A percentile compares a stretch with the other conserved stretches of the same genome.
Conservation (phyloP, 805 yeast genomes). For the Candida silvicultrix region DNA sequence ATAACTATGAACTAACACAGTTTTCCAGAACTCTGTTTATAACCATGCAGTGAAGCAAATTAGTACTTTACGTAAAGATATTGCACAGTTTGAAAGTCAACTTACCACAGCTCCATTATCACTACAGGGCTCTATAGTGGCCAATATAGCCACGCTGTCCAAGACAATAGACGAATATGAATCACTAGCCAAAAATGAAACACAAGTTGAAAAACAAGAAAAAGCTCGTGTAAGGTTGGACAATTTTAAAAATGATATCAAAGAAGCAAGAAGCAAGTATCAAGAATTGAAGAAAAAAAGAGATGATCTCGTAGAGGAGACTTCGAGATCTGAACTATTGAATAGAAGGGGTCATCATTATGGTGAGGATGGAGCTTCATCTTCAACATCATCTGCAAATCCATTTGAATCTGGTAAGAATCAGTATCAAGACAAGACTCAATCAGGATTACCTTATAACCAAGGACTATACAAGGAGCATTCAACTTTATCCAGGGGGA, state of each 20-base stretch:
- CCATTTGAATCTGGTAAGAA: constrained; percentile 8
- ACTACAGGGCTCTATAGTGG: constrained; percentile 70
- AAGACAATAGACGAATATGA: constrained; percentile 71
- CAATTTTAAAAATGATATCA: constrained; percentile 40
- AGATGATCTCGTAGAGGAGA: constrained; percentile 29
- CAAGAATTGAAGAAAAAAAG: constrained; percentile 30
- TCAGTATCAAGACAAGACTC: constrained; percentile 23
- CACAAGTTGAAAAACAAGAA: constrained; percentile 42
- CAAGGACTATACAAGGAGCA: constrained; percentile 70
- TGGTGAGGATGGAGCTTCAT: not conserved
- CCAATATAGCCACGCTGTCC: constrained; percentile 66
- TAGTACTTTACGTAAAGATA: constrained; percentile 62
- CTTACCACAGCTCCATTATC: constrained; percentile 69
- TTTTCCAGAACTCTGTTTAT: constrained; percentile 66
- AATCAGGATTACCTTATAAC: constrained; percentile 38
- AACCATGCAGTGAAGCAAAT: constrained; percentile 89
- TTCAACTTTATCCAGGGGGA: constrained; percentile 57
- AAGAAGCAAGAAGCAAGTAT: constrained; percentile 25
- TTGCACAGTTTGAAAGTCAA: constrained; percentile 58
- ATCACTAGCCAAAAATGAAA: constrained; percentile 52
- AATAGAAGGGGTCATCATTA: constrained; percentile 30
- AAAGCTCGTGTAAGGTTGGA: constrained; percentile 57
- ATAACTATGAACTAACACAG: too few species aligned
- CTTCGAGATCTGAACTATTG: constrained; percentile 37
- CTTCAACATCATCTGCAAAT: constrained; percentile 10